Base-by-base conservation (phyloP, 257 asterid species). In the Solanum corneliomulleri region DNA sequence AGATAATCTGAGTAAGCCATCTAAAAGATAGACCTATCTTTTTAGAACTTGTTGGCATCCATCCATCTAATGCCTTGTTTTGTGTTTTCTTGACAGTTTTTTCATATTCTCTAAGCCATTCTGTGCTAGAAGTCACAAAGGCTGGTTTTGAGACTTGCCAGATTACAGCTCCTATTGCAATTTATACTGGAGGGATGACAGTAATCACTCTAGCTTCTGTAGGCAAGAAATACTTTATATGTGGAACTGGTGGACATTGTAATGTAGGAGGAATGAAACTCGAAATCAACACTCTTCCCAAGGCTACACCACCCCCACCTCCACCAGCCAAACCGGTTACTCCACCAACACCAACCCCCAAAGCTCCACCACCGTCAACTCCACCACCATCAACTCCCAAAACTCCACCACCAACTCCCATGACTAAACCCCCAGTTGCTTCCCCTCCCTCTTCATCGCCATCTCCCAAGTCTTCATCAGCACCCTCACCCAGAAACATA, bases 261-360 rank as follows among this genome's bases (percentile, higher is more conserved):
- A 74, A 87, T 85, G 35, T 39, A 42, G 98, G 98, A 42, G 96
- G 98, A 89, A 96, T 94, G 98, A 96, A 96, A 80, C 27, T 96
- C 69, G 86, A 89, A 58, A 89, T 96, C 88, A 86, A 87, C 90
- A 89, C 89, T 76, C 68, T 88, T 12, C 87, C 92, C 14, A 62
- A 68, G 31, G 88, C 92, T 83, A 27, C 95, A 6, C 37, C 96
- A 45, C 91, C 94, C 3, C 91, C 92, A 45, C 91, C 94, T 2
- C 91, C 93, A 11, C 90, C 93, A 2, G 69, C 90, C 44, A 21
- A 90, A 60, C 70, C 94, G 2, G 29, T 91, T 11, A 23, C 86
- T 33, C 62, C 87, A 20, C 77, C 87, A 29, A 74, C 90, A 18
- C 44, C 88, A 23, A 60, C 86, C 4, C 29, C 83, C 15, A 23